Base-by-base conservation (phyloP, 441 rosid genomes). In the Populus tomentosa region DNA sequence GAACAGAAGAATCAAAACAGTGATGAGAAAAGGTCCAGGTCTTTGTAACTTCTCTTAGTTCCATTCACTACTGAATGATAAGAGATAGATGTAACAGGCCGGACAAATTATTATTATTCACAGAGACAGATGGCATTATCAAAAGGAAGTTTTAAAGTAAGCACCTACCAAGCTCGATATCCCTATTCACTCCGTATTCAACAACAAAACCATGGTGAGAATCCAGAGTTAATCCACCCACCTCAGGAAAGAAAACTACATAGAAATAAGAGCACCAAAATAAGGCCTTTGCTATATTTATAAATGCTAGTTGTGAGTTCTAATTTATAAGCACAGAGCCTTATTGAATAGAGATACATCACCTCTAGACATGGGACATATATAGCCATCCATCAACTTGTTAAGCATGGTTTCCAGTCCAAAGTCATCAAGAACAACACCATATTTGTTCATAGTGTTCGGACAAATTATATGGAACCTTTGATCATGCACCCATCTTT, bases 121-220 rank as follows among this genome's bases (percentile, higher is more conserved):
- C 10, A 5, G 36, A 7, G 40, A 64, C 20, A 32, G 61, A 53
- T 42, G 28, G 66, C 56, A 63, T 74, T 65, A 56, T 66, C 71
- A 75, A 56, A 75, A 70, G 63, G 59, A 69, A 72, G 69, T 35
- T 75, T 42, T 10, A 35, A 53, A 59, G 70, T 28, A 77, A 81
- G 77, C 73, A 75, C 89, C 80, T 83, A 94, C 98, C 97, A 50
- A 94, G 87, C 66, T 92, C 98, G 77, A 85, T 85, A 84, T 94
- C 98, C 81, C 89, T 87, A 76, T 91, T 86, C 53, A 75, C 79
- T 74, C 98, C 97, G 83, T 94, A 94, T 77, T 94, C 94, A 72
- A 94, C 97, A 82, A 94, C 87, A 85, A 92, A 94, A 75, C 98
- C 98, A 86, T 94, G 98, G 84, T 94, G 98, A 73, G 97, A 94